phyloP scores from a whole-genome alignment of 805 yeast genomes.

The Priceomyces melissophilus region DNA sequence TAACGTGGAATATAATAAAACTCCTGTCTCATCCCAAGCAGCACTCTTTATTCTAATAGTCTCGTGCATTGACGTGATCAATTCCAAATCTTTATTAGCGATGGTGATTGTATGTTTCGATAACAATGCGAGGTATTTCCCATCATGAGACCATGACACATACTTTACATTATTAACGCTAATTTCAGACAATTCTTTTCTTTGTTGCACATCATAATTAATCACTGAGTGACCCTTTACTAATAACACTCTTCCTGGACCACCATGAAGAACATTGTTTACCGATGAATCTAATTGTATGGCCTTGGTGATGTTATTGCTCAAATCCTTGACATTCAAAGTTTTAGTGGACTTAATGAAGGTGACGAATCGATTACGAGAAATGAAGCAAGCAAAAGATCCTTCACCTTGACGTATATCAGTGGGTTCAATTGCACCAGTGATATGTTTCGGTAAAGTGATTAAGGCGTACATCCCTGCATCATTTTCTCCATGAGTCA shows the following conservation, averaged over 20 bases:
- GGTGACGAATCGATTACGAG: conserved; percentile 91
- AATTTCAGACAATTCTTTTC: conserved; percentile 67
- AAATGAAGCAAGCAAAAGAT: conserved; percentile 82
- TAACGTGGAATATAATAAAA: conserved; percentile 86
- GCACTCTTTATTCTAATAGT: conserved; percentile 96
- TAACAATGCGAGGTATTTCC: conserved; percentile 80
- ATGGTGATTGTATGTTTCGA: conserved; percentile 91
- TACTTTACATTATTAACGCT: conserved; percentile 79
- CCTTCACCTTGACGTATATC: conserved; percentile 77
- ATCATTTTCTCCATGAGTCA: conserved; percentile 73
- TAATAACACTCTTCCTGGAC: conserved; percentile 79
- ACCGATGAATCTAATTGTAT: conserved; percentile 67
- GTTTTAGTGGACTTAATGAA: conserved; percentile 60
- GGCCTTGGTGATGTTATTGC: conserved; percentile 76
- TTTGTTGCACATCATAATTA: conserved; percentile 90
- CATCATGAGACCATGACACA: conserved; percentile 84
- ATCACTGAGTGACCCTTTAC: conserved; percentile 71
- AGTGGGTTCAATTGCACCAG: conserved; percentile 94
- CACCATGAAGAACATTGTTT: conserved; percentile 70
- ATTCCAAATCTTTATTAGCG: conserved; percentile 74
- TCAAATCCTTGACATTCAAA: conserved; percentile 81
- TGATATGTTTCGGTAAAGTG: conserved; percentile 75
- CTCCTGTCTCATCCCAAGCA: conserved; percentile 94
- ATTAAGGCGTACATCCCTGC: conserved; percentile 69
- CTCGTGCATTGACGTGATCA: conserved; percentile 85